These are phyloP conservation scores for Amaranthus cruentus DNA, from an alignment of 148 eudicot species.

Conservation along the genomic window DNA sequence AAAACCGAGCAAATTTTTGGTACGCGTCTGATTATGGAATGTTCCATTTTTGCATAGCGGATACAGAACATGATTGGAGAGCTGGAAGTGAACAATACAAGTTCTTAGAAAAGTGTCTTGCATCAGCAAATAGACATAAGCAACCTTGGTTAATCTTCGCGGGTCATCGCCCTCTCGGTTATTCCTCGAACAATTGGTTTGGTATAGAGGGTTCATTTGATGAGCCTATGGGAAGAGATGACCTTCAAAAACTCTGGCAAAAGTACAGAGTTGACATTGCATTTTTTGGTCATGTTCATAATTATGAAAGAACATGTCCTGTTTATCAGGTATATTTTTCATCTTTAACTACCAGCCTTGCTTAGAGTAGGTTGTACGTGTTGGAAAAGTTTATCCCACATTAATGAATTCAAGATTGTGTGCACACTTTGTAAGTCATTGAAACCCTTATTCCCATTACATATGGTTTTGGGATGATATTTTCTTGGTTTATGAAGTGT, in stretches of 20 bases:
- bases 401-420: no score
- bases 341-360: not conserved
- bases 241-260: constrained; percentile 78
- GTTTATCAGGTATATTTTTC: constrained; percentile 52
- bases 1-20: constrained; percentile 81
- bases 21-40: constrained; percentile 74
- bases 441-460: no score
- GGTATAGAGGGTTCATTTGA: constrained; percentile 51
- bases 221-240: constrained; percentile 85
- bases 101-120: constrained; percentile 67
- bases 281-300: constrained; percentile 74
- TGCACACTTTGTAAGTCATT: no score
- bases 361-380: not conserved
- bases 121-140: constrained; percentile 63
- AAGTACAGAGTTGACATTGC: constrained; percentile 81
- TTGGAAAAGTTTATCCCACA: not conserved
- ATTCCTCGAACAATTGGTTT: constrained; percentile 52
- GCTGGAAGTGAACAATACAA: constrained; percentile 76
- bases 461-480: no score
- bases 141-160: constrained; percentile 87
- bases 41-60: constrained; percentile 85
- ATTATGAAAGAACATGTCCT: constrained; percentile 76
- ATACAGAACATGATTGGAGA: constrained; percentile 85
- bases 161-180: constrained; percentile 76
- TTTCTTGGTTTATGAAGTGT: no score